Evolutionary conservation across 345 rosid species (phyloP).

Genomic region (Populus alba): DNA sequence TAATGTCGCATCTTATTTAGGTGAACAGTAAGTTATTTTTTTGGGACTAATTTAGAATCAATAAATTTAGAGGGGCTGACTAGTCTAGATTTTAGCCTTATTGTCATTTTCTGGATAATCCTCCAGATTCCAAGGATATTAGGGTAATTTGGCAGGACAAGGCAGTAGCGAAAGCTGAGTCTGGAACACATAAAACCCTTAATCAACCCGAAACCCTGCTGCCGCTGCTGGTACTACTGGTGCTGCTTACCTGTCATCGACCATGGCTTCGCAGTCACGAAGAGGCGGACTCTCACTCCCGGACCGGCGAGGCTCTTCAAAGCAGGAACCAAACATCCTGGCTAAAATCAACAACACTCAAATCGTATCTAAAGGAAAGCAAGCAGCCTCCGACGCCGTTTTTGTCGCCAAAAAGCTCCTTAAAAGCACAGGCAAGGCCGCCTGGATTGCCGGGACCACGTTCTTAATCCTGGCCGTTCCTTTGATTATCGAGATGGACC

Average conservation of each 20-base stretch:
- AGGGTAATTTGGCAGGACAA: too few species aligned
- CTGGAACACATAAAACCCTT: neutral
- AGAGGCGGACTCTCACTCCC: neutral
- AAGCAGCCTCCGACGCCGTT: conserved; percentile 48
- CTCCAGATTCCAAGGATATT: too few species aligned
- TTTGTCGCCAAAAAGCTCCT: conserved; percentile 71
- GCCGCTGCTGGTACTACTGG: neutral
- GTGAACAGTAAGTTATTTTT: too few species aligned
- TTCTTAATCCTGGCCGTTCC: conserved; percentile 66
- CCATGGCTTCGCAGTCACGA: neutral
- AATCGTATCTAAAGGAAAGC: conserved; percentile 54
- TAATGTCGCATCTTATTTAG: too few species aligned
- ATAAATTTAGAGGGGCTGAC: too few species aligned
- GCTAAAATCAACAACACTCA: conserved; percentile 38
- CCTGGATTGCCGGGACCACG: conserved; percentile 80
- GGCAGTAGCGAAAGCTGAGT: too few species aligned
- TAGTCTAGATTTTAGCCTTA: too few species aligned
- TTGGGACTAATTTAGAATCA: too few species aligned
- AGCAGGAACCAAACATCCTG: conserved; percentile 34
- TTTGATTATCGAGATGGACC: conserved; percentile 59
- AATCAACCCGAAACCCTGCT: neutral
- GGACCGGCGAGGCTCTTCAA: conserved; percentile 20
- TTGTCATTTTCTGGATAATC: too few species aligned
- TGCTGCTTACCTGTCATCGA: neutral
- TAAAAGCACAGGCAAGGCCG: conserved; percentile 80